Evolutionary conservation across 768 basidiomycete species (phyloP).

Genomic region (Amanita pallidorosea): DNA sequence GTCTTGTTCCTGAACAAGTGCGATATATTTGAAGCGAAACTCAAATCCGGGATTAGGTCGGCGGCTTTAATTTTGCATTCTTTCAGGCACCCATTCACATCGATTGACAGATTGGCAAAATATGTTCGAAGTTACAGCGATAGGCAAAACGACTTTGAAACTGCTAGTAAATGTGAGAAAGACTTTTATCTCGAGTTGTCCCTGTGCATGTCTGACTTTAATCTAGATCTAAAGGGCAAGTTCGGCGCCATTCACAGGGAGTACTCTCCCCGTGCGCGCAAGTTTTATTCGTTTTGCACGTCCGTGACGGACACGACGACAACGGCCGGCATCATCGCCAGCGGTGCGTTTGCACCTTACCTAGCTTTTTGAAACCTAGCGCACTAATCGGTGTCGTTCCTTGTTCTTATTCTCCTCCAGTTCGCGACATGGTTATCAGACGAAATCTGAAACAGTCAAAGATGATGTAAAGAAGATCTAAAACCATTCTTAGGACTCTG

Average conservation of each 20-base stretch:
- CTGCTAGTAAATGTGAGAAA: slow-evolving; percentile 57
- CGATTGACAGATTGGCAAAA: slow-evolving; percentile 34
- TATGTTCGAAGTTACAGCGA: slow-evolving; percentile 71
- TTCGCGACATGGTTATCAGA: slow-evolving; percentile 75
- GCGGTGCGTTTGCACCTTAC: slow-evolving; percentile 34
- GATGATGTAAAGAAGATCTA: slow-evolving; percentile 32
- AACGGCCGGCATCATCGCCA: slow-evolving; percentile 67
- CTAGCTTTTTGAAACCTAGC: background rate
- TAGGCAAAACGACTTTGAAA: slow-evolving; percentile 58
- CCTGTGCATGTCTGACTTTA: background rate
- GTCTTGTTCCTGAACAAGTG: slow-evolving; percentile 86
- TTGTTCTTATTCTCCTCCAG: slow-evolving; percentile 20
- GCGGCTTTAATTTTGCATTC: slow-evolving; percentile 5
- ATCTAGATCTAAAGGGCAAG: slow-evolving; percentile 53
- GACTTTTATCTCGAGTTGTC: background rate
- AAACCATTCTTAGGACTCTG: too few relatives aligned
- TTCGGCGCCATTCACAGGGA: slow-evolving; percentile 71
- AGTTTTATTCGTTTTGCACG: slow-evolving; percentile 72
- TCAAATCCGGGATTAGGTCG: slow-evolving; percentile 45
- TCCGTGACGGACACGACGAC: slow-evolving; percentile 69
- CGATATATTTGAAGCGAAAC: slow-evolving; percentile 66
- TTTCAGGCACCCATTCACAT: background rate
- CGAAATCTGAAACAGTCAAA: slow-evolving; percentile 69
- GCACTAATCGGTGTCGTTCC: slow-evolving; percentile 4
- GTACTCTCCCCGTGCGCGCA: slow-evolving; percentile 61